Evolutionary conservation across 140 eudicot genomes (phyloP).

Genomic region (Senecio squalidus): DNA sequence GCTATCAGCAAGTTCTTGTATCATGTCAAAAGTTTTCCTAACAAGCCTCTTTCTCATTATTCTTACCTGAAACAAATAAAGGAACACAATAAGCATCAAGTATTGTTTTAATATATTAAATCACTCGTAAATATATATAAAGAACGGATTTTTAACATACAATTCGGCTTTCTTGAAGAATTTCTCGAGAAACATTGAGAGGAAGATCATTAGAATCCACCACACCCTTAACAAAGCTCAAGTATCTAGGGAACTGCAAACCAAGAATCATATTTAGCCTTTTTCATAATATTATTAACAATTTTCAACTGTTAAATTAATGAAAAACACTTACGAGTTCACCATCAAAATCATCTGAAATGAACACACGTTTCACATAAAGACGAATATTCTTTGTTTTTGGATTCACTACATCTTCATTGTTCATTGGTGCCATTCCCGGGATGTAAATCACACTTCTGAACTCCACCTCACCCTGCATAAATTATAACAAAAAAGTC

Average conservation of each 20-base stretch:
- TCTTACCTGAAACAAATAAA: slow-evolving; percentile 61
- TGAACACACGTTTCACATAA: slow-evolving; percentile 92
- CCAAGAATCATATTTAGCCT: slow-evolving; percentile 7
- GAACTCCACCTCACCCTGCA: slow-evolving; percentile 97
- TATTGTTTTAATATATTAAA: background rate
- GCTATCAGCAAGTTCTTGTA: slow-evolving; percentile 79
- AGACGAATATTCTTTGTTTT: slow-evolving; percentile 93
- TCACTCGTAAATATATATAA: background rate
- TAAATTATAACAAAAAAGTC: background rate
- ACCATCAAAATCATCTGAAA: slow-evolving; percentile 99
- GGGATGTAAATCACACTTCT: slow-evolving; percentile 92
- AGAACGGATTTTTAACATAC: slow-evolving; percentile 31
- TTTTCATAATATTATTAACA: background rate
- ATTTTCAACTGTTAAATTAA: background rate
- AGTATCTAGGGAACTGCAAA: slow-evolving; percentile 87
- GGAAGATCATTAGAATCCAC: slow-evolving; percentile 98
- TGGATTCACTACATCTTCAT: slow-evolving; percentile 83
- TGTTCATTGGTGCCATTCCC: slow-evolving; percentile 96
- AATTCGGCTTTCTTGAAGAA: slow-evolving; percentile 97
- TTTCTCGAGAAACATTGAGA: slow-evolving; percentile 92
- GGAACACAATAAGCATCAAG: background rate
- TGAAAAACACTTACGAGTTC: slow-evolving; percentile 61
- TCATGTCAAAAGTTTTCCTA: slow-evolving; percentile 97
- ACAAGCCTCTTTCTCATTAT: slow-evolving; percentile 95
- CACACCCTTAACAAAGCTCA: slow-evolving; percentile 98